phyloP scores from a whole-genome alignment of 2,329 filamentous ascomycete species.

The Fusarium tuaranense region DNA sequence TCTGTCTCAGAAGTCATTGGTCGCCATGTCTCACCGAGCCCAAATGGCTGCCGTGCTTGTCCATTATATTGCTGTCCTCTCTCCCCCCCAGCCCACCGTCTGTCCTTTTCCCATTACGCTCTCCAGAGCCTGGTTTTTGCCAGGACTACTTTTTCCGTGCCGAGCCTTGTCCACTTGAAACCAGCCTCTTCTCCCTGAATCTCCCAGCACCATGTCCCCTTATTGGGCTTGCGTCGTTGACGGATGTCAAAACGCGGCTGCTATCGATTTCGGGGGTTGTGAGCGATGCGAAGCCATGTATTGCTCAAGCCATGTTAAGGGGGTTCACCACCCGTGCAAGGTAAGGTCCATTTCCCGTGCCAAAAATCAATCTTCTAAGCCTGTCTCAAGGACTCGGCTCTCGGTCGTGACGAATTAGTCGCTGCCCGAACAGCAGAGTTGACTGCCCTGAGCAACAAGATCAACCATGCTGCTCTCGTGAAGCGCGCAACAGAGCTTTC shows the following conservation, averaged over 20 bases:
- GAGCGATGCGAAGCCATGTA: constrained; percentile 16
- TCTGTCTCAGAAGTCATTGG: background rate
- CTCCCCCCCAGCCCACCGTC: background rate
- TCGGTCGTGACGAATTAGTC: constrained; percentile 33
- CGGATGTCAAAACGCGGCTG: constrained; percentile 4
- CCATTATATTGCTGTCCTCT: background rate
- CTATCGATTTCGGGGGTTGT: constrained; percentile 14
- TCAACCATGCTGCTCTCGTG: constrained; percentile 26
- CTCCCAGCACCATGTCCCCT: background rate
- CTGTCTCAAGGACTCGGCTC: constrained; percentile 11
- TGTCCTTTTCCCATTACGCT: background rate
- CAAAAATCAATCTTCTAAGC: background rate
- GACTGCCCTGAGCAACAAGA: constrained; percentile 27
- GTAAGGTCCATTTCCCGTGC: background rate
- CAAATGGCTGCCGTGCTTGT: background rate
- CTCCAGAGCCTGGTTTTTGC: background rate
- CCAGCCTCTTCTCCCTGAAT: background rate
- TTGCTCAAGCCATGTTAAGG: constrained; percentile 3
- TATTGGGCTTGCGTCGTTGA: constrained; percentile 10
- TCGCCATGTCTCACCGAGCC: background rate
- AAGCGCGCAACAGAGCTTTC: constrained; percentile 25
- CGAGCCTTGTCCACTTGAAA: background rate
- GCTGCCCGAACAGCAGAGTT: constrained; percentile 32
- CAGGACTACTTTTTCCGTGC: background rate
- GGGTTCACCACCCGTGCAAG: constrained; percentile 4